A percentile compares a stretch with the other conserved stretches of the same genome.
Conservation (phyloP, 352 stramenopile species). For the Aphanomyces stellatus region DNA sequence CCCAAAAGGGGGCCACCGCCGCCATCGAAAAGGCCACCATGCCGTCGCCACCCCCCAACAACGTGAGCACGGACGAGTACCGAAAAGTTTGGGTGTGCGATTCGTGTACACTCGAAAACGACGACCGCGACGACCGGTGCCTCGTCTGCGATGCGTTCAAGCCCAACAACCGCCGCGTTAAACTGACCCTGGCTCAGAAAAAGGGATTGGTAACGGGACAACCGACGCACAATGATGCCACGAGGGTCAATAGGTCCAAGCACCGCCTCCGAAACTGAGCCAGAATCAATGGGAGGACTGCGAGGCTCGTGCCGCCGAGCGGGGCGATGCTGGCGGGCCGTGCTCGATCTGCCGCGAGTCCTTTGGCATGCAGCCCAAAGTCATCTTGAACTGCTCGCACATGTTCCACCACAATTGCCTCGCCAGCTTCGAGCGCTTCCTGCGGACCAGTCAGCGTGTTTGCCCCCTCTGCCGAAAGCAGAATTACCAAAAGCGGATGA, state of each 20-base stretch:
- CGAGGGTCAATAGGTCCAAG: conserved; percentile 39
- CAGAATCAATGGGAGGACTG: conserved; percentile 60
- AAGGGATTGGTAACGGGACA: conserved; percentile 56
- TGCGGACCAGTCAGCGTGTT: conserved; percentile 64
- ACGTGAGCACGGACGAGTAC: conserved; percentile 27
- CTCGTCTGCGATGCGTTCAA: conserved; percentile 34
- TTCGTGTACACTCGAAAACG: conserved; percentile 69
- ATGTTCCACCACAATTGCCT: conserved; percentile 79
- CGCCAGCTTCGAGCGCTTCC: conserved; percentile 74
- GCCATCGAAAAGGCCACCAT: neutral
- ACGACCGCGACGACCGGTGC: conserved; percentile 38
- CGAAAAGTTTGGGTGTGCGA: conserved; percentile 70
- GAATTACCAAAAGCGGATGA: conserved; percentile 70
- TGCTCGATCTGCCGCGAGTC: conserved; percentile 76
- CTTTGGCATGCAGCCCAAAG: conserved; percentile 63
- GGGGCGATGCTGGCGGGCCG: conserved; percentile 50
- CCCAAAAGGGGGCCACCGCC: neutral
- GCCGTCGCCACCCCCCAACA: neutral
- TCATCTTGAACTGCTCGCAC: conserved; percentile 83
- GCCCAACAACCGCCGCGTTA: conserved; percentile 24
- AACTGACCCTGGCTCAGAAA: conserved; percentile 59
- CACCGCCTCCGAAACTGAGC: conserved; percentile 52
- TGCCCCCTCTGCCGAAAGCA: conserved; percentile 79
- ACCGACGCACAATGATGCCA: too few relatives aligned
- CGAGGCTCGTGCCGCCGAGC: conserved; percentile 49